phyloP scores from a whole-genome alignment of 1,284 basidiomycete species.

The Leccinum subatratum region DNA sequence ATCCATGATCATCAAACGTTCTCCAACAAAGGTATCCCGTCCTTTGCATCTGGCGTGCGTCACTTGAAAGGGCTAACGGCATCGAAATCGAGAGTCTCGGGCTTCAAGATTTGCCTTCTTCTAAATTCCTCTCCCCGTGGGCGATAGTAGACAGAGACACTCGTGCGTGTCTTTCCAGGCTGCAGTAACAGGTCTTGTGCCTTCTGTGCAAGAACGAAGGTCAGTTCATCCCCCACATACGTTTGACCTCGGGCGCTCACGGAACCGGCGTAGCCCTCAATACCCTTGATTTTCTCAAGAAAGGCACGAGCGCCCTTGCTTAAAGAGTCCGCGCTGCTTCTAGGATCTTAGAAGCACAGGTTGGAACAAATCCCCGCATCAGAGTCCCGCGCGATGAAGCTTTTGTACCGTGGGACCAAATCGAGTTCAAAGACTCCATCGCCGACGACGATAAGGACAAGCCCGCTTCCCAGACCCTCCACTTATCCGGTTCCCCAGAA shows the following conservation, averaged over 20 bases:
- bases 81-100: constrained; percentile 19
- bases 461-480: constrained; percentile 21
- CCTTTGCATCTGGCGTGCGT: neutral
- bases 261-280: constrained; percentile 60
- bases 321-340: constrained; percentile 79
- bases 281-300: constrained; percentile 91
- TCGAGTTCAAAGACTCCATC: constrained; percentile 41
- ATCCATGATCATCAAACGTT: constrained; percentile 32
- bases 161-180: constrained; percentile 24
- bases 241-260: constrained; percentile 14
- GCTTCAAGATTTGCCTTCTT: constrained; percentile 21
- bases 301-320: constrained; percentile 73
- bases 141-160: constrained; percentile 23
- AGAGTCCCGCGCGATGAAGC: constrained; percentile 74
- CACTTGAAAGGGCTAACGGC: neutral
- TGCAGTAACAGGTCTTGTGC: constrained; percentile 20
- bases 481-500: constrained; percentile 53
- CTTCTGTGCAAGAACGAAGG: constrained; percentile 45
- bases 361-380: constrained; percentile 72
- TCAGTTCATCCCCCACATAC: constrained; percentile 35
- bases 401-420: constrained; percentile 72
- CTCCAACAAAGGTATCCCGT: constrained; percentile 18
- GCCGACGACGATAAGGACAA: constrained; percentile 29
- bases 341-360: constrained; percentile 75
- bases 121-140: constrained; percentile 11